Evolutionary conservation across 805 yeast genomes (phyloP).

Genomic region (Ogataea glucozyma): DNA sequence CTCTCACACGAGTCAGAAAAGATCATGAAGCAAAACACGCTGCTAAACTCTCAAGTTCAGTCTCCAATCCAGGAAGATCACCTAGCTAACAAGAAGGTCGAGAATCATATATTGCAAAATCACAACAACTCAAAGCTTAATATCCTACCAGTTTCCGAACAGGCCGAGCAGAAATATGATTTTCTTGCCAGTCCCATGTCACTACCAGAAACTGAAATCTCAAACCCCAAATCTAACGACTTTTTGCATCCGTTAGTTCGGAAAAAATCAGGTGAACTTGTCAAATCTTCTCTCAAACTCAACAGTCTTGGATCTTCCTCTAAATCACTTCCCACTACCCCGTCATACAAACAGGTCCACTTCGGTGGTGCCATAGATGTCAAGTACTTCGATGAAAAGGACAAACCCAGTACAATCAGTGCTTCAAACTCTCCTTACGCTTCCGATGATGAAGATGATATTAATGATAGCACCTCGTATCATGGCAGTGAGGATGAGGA

Average conservation of each 20-base stretch:
- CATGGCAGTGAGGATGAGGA: slow-evolving; percentile 27
- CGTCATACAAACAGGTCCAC: slow-evolving; percentile 75
- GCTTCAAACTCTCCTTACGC: slow-evolving; percentile 60
- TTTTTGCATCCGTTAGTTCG: slow-evolving; percentile 51
- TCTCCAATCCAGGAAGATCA: background rate
- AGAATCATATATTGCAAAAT: background rate
- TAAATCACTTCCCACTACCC: slow-evolving; percentile 52
- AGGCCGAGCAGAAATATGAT: slow-evolving; percentile 9
- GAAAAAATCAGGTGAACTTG: slow-evolving; percentile 86
- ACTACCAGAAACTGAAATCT: slow-evolving; percentile 9
- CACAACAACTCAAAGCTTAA: slow-evolving; percentile 3
- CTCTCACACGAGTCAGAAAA: slow-evolving; percentile 23
- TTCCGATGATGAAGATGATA: slow-evolving; percentile 36
- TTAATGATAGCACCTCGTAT: slow-evolving; percentile 28
- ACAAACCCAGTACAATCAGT: slow-evolving; percentile 75
- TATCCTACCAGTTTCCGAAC: slow-evolving; percentile 1
- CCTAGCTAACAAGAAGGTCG: background rate
- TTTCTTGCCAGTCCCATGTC: slow-evolving; percentile 13
- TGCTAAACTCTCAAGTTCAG: slow-evolving; percentile 23
- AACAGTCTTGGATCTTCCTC: slow-evolving; percentile 28
- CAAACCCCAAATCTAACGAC: slow-evolving; percentile 7
- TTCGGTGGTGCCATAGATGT: slow-evolving; percentile 77
- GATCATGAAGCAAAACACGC: slow-evolving; percentile 35
- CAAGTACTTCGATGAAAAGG: slow-evolving; percentile 69
- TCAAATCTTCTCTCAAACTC: slow-evolving; percentile 69